Conservation (phyloP, 495 filamentous ascomycete genomes). For the Penicillium atrosanguineum region DNA sequence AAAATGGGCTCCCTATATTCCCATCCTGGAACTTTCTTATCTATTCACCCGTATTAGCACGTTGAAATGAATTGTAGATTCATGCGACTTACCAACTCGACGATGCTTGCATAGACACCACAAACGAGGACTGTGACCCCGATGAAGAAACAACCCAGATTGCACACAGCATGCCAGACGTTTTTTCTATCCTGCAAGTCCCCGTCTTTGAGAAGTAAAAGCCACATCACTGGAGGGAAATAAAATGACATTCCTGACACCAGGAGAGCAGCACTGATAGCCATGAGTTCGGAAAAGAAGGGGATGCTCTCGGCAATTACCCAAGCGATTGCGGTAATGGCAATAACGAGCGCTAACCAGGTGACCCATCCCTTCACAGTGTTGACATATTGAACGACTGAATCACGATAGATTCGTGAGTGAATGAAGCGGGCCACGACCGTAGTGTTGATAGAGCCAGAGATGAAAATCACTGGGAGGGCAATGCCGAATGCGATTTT, state of each 20-base stretch:
- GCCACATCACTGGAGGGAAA: conserved; percentile 64
- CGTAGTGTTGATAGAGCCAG: conserved; percentile 58
- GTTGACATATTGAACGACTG: conserved; percentile 54
- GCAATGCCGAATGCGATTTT: conserved; percentile 72
- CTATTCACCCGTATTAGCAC: conserved; percentile 3
- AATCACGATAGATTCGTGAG: conserved; percentile 50
- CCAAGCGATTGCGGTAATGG: conserved; percentile 59
- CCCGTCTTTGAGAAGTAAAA: conserved; percentile 45
- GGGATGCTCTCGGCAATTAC: conserved; percentile 67
- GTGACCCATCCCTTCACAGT: conserved; percentile 51
- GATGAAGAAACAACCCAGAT: conserved; percentile 19
- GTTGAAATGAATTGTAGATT: background rate
- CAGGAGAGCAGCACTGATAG: conserved; percentile 59
- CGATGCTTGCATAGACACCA: conserved; percentile 53
- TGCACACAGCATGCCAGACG: conserved; percentile 14
- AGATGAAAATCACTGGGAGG: conserved; percentile 69
- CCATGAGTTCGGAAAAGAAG: conserved; percentile 62
- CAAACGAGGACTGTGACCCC: conserved; percentile 49
- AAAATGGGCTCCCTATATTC: conserved; percentile 14
- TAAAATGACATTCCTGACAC: conserved; percentile 65
- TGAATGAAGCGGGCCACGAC: conserved; percentile 61
- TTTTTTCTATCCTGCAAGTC: conserved; percentile 31
- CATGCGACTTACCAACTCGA: conserved; percentile 51
- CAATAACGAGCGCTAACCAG: conserved; percentile 55
- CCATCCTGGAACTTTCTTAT: conserved; percentile 11